These are phyloP conservation scores for Aspergillus unguis DNA, from an alignment of 2,329 filamentous ascomycete species.

Conservation along the genomic window DNA sequence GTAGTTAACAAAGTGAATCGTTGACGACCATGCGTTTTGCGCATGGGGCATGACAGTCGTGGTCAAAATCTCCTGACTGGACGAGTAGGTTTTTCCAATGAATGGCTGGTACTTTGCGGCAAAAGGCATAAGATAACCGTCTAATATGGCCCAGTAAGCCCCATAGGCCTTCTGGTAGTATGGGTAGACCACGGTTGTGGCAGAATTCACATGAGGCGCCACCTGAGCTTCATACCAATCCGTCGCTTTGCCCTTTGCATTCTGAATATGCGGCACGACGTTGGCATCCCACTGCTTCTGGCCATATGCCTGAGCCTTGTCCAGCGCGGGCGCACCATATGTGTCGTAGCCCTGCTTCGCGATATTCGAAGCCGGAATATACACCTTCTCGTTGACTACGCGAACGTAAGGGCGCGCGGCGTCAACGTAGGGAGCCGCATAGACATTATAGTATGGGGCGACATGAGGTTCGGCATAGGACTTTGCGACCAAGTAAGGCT, in stretches of 20 bases:
- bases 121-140: constrained; percentile 66
- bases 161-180: constrained; percentile 75
- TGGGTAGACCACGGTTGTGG: constrained; percentile 58
- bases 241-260: constrained; percentile 60
- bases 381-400: constrained; percentile 56
- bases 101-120: constrained; percentile 75
- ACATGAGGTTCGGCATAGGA: constrained; percentile 70
- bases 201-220: constrained; percentile 69
- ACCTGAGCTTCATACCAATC: constrained; percentile 68
- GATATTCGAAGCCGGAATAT: constrained; percentile 65
- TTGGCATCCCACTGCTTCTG: constrained; percentile 73
- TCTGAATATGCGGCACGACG: constrained; percentile 69
- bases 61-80: constrained; percentile 64
- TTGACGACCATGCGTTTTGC: constrained; percentile 66
- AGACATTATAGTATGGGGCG: constrained; percentile 79
- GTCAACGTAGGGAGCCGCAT: constrained; percentile 79
- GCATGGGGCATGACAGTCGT: constrained; percentile 70
- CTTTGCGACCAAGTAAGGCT: constrained; percentile 68
- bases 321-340: constrained; percentile 71
- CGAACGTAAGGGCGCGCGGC: constrained; percentile 69
- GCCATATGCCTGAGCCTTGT: constrained; percentile 64
- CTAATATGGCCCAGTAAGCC: constrained; percentile 28
- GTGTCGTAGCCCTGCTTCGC: constrained; percentile 59
- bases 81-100: constrained; percentile 63
- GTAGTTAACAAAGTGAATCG: constrained; percentile 67